These are phyloP conservation scores for Trametes hirsuta DNA, from an alignment of 1,284 basidiomycete species.

Conservation along the genomic window DNA sequence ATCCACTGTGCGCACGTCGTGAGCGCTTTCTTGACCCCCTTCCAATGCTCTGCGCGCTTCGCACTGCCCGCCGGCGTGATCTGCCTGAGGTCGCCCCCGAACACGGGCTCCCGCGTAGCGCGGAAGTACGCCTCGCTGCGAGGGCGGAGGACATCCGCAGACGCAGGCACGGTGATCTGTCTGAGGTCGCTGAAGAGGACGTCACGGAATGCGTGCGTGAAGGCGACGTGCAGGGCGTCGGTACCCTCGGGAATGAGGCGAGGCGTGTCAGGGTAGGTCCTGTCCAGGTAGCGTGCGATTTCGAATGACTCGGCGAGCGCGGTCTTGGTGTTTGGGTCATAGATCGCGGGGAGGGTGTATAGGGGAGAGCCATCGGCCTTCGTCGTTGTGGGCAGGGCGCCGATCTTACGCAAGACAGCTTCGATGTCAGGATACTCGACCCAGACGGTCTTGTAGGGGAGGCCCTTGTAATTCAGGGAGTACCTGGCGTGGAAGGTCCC, in stretches of 20 bases:
- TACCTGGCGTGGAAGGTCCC: constrained; percentile 19
- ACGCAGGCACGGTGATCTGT: constrained; percentile 26
- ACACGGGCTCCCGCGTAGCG: constrained; percentile 37
- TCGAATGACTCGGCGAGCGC: constrained; percentile 33
- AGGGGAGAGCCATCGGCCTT: constrained; percentile 22
- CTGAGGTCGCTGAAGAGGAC: constrained; percentile 4
- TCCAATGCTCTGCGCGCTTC: constrained; percentile 36
- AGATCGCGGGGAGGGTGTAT: constrained; percentile 32
- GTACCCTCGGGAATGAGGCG: constrained; percentile 22
- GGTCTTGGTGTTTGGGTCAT: constrained; percentile 29
- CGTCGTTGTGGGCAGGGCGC: constrained; percentile 21
- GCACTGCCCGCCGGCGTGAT: constrained; percentile 31
- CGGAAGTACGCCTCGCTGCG: constrained; percentile 43
- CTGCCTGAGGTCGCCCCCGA: constrained; percentile 40
- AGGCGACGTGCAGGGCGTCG: constrained; percentile 32
- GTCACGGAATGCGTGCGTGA: constrained; percentile 21
- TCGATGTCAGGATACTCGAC: constrained; percentile 38
- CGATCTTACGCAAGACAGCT: constrained; percentile 26
- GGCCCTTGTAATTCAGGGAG: constrained; percentile 33
- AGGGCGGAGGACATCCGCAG: constrained; percentile 30
- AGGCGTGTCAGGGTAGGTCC: constrained; percentile 30
- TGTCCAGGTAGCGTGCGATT: constrained; percentile 38
- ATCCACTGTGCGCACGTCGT: constrained; percentile 36
- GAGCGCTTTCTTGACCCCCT: constrained; percentile 34
- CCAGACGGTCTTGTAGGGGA: constrained; percentile 35